Evolutionary conservation across 208 protist genomes (phyloP).

Genomic region (Acanthamoeba quina): DNA sequence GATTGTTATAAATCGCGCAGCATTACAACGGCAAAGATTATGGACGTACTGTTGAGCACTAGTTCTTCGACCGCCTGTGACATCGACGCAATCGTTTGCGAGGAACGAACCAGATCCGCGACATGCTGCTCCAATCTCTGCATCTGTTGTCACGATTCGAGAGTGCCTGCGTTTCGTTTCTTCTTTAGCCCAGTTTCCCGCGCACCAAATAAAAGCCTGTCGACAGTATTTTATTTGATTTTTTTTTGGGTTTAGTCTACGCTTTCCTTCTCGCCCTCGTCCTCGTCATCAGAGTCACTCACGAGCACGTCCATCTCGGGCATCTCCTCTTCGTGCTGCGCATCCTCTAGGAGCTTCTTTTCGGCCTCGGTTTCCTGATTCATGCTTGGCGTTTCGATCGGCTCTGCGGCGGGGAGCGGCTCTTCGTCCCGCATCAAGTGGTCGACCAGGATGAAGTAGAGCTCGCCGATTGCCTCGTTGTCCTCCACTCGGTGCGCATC

Average conservation of each 20-base stretch:
- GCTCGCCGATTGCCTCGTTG: not conserved
- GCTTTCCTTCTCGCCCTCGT: slow-evolving; percentile 14
- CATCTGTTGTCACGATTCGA: not conserved
- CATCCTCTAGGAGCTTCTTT: not conserved
- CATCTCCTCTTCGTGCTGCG: slow-evolving; percentile 4
- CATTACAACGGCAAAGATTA: not conserved
- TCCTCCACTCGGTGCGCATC: slow-evolving; percentile 31
- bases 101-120: slow-evolving; percentile 22
- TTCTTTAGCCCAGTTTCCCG: not conserved
- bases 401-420: not conserved
- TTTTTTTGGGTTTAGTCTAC: not conserved
- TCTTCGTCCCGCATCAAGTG: slow-evolving; percentile 61
- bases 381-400: not conserved
- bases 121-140: not conserved
- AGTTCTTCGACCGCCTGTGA: slow-evolving; percentile 57
- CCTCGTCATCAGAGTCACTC: slow-evolving; percentile 39
- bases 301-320: slow-evolving; percentile 10
- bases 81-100: not conserved
- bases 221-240: not conserved
- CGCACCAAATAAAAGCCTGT: too few relatives aligned
- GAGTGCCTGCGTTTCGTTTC: slow-evolving; percentile 24
- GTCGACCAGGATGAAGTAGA: slow-evolving; percentile 37
- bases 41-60: slow-evolving; percentile 38
- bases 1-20: not conserved
- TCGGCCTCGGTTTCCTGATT: not conserved